Evolutionary conservation across 306 rosid species (phyloP), one percentile per base, ranked within the genome.

Genomic region (Cajanus cajan): DNA sequence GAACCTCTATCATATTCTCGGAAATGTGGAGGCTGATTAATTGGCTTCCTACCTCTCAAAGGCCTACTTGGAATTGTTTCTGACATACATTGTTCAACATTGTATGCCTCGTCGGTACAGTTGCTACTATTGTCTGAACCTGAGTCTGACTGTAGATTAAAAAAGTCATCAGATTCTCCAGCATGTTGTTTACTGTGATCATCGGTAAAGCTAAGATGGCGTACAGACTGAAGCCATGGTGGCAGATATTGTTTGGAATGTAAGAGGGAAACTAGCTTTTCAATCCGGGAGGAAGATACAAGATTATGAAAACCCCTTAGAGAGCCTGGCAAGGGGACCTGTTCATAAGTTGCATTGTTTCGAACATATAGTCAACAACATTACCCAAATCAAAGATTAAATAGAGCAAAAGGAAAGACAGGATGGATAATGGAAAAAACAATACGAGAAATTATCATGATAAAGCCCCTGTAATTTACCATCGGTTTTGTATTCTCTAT

Each of bases 41-140:
- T 47, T 1, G 73, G 82, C 58, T 19, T 76, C 31, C 47, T 61
- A 70, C 82, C 85, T 74, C 94, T 85, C 73, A 66, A 39, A 47
- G 86, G 72, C 67, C 91, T 75, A 78, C 77, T 57, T 34, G 87
- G 84, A 80, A 67, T 78, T 63, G 86, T 76, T 68, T 87, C 89
- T 7, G 79, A 51, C 4, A 74, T 63, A 33, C 19, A 24, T 0
- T 68, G 81, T 37, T 68, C 63, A 48, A 2, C 14, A 63, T 34
- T n/a, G n/a, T n/a, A n/a, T n/a, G n/a, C n/a, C n/a, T n/a, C n/a
- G n/a, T n/a, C n/a, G n/a, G n/a, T n/a, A n/a, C n/a, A n/a, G n/a
- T n/a, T n/a, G n/a, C n/a, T n/a, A n/a, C n/a, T n/a, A n/a, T n/a
- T 45, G 1, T 71, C 45, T 39, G 70, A 79, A 71, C 41, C 33